Evolutionary conservation across 108 stramenopile species (phyloP).

Genomic region (Pelagomonas calceolata): DNA sequence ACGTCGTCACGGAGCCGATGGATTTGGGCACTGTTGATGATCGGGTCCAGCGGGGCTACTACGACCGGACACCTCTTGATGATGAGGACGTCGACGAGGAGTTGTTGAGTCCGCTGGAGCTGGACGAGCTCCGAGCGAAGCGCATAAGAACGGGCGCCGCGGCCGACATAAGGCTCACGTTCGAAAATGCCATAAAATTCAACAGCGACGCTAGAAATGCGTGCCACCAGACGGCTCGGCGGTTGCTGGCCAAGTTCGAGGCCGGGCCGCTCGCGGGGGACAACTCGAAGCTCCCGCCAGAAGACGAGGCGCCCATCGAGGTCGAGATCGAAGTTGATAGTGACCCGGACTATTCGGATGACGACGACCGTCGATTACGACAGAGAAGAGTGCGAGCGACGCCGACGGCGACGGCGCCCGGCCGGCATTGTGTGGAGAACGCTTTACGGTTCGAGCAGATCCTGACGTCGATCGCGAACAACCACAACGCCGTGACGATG

Average conservation of each 20-base stretch:
- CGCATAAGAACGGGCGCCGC: neutral
- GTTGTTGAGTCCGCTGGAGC: neutral
- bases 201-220: neutral
- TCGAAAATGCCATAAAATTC: neutral
- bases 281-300: neutral
- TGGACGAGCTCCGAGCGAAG: neutral
- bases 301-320: neutral
- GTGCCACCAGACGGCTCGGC: neutral
- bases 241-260: neutral
- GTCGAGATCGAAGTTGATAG: too few species aligned
- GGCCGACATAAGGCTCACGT: neutral
- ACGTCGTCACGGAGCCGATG: constrained; percentile 66
- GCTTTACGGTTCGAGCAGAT: neutral
- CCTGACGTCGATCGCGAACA: neutral
- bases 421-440: neutral
- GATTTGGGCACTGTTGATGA: constrained; percentile 69
- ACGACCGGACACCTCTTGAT: neutral
- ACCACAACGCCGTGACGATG: neutral
- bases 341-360: neutral
- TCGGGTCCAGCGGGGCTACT: neutral
- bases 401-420: neutral
- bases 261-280: neutral
- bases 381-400: too few species aligned
- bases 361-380: neutral
- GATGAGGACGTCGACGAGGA: neutral